Evolutionary conservation across 2,329 filamentous ascomycete species (phyloP).

Genomic region (Talaromyces sp.): DNA sequence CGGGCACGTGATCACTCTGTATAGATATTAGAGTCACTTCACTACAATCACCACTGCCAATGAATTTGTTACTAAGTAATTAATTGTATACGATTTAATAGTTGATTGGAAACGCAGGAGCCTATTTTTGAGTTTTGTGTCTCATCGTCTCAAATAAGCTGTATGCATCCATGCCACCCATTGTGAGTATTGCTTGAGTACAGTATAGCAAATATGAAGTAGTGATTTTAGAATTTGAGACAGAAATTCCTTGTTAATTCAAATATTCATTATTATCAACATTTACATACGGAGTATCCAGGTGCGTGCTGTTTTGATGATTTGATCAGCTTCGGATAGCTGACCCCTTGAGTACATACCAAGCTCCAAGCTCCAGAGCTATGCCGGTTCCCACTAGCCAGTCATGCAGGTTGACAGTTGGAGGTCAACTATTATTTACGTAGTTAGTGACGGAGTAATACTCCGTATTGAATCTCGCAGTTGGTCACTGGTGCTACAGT

Average conservation of each 20-base stretch:
- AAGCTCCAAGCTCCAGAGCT: background rate
- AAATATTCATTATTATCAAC: background rate
- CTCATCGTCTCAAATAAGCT: background rate
- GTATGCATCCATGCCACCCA: background rate
- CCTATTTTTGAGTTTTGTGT: background rate
- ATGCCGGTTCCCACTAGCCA: background rate
- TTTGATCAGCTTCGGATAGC: background rate
- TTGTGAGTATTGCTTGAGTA: background rate
- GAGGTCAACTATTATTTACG: too few relatives aligned
- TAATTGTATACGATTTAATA: background rate
- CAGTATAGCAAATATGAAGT: background rate
- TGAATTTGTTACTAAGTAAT: background rate
- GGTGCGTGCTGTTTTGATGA: background rate
- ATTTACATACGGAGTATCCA: background rate
- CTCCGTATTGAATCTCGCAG: too few relatives aligned
- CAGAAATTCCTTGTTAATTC: background rate
- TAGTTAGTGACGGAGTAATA: too few relatives aligned
- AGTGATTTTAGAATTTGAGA: background rate
- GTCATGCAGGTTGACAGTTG: background rate
- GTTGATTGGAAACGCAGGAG: background rate
- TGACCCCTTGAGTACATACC: background rate
- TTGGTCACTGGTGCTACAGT: too few relatives aligned
- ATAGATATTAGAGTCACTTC: background rate
- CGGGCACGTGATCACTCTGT: constrained; percentile 7
- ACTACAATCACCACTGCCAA: background rate